Conservation (phyloP, 2,329 filamentous ascomycete genomes). For the Ophiocordyceps australis region DNA sequence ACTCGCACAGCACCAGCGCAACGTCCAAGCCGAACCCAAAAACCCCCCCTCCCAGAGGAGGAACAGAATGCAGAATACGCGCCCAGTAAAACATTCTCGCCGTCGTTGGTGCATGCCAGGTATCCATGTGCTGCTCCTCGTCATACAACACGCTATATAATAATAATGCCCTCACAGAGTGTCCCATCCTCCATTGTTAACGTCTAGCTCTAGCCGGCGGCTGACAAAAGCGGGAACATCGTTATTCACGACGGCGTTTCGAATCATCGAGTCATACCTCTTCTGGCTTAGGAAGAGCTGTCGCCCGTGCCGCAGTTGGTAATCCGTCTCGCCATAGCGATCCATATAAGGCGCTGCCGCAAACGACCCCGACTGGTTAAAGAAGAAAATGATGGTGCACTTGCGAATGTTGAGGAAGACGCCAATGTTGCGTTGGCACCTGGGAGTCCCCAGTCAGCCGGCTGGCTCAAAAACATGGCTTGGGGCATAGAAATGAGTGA, state of each 20-base stretch:
- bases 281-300: constrained; percentile 89
- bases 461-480: not conserved
- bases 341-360: constrained; percentile 85
- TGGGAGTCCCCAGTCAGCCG: constrained; percentile 14
- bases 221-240: constrained; percentile 79
- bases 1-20: too few relatives aligned
- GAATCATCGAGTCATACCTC: constrained; percentile 74
- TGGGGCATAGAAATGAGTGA: too few relatives aligned
- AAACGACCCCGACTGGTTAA: constrained; percentile 67
- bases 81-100: too few relatives aligned
- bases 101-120: too few relatives aligned
- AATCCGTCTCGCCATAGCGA: constrained; percentile 86
- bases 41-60: too few relatives aligned
- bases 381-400: constrained; percentile 78
- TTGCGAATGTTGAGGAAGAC: constrained; percentile 94
- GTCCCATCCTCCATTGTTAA: constrained; percentile 97
- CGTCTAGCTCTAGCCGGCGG: constrained; percentile 79
- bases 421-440: constrained; percentile 80
- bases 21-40: too few relatives aligned
- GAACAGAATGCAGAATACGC: too few relatives aligned
- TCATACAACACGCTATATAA: too few relatives aligned
- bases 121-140: too few relatives aligned
- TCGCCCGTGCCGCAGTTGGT: constrained; percentile 71
- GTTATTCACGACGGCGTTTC: constrained; percentile 74
- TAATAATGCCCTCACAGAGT: constrained; percentile 27